These are phyloP conservation scores for Kurtzmaniella quercitrusa DNA, from an alignment of 1,139 yeast genomes.

Conservation along the genomic window DNA sequence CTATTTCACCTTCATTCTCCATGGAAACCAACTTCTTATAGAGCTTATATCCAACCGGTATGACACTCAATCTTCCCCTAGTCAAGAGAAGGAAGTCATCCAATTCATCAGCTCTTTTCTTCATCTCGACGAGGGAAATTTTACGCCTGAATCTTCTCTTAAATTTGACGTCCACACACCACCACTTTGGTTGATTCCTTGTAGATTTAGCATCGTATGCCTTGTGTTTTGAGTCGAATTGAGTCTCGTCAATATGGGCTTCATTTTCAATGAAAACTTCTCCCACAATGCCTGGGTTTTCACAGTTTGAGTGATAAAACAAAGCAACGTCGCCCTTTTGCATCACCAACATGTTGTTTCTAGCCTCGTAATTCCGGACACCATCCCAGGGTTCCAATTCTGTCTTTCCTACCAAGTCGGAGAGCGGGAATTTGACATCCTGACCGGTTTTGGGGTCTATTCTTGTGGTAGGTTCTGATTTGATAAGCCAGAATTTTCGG, in stretches of 20 bases:
- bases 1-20: constrained; percentile 17
- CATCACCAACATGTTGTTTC: constrained; percentile 46
- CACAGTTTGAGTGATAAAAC: constrained; percentile 52
- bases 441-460: constrained; percentile 39
- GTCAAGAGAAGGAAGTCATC: constrained; percentile 39
- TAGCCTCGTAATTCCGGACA: constrained; percentile 52
- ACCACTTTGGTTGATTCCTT: constrained; percentile 43
- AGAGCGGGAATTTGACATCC: constrained; percentile 45
- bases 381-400: constrained; percentile 49
- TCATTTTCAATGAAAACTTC: constrained; percentile 32
- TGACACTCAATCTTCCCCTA: constrained; percentile 46
- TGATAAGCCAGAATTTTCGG: constrained; percentile 45
- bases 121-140: constrained; percentile 31
- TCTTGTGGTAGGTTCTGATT: constrained; percentile 48
- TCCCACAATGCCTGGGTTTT: constrained; percentile 51
- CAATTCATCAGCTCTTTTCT: constrained; percentile 19
- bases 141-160: constrained; percentile 35
- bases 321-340: constrained; percentile 37
- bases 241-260: constrained; percentile 34
- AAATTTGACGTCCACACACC: constrained; percentile 48
- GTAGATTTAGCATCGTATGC: constrained; percentile 45
- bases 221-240: constrained; percentile 33
- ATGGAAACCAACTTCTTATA: constrained; percentile 32
- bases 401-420: constrained; percentile 32
- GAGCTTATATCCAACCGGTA: constrained; percentile 39